Evolutionary conservation across 805 yeast genomes (phyloP).

Genomic region (Saccharomycopsis fibuligera): DNA sequence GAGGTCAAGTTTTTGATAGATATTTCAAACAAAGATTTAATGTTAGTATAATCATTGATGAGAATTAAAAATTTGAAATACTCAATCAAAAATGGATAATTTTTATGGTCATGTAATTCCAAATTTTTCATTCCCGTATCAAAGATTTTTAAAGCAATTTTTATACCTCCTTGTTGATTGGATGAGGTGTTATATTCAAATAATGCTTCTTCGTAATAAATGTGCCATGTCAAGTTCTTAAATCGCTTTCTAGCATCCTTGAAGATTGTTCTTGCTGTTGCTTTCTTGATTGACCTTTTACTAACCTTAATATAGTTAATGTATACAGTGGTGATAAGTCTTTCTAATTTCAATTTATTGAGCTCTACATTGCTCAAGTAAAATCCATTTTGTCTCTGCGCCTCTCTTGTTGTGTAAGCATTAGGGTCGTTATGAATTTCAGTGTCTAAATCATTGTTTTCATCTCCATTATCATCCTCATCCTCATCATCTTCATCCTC

Average conservation of each 20-base stretch:
- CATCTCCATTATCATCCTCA: not conserved
- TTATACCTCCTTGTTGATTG: constrained; percentile 39
- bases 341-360: constrained; percentile 22
- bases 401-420: constrained; percentile 21
- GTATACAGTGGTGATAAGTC: constrained; percentile 51
- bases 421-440: constrained; percentile 19
- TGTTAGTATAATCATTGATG: constrained; percentile 60
- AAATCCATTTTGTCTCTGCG: constrained; percentile 1
- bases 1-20: constrained; percentile 46
- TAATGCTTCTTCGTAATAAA: constrained; percentile 75
- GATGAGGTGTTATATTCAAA: constrained; percentile 61
- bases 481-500: constrained; percentile 10
- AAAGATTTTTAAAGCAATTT: constrained; percentile 68
- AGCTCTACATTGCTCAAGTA: constrained; percentile 13
- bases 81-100: constrained; percentile 56
- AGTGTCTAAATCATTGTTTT: constrained; percentile 10
- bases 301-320: constrained; percentile 64
- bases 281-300: constrained; percentile 43
- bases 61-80: constrained; percentile 69
- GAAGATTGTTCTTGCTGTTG: constrained; percentile 40
- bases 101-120: constrained; percentile 33
- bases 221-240: constrained; percentile 62
- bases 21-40: constrained; percentile 77
- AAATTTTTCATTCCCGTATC: constrained; percentile 62
- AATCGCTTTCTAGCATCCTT: constrained; percentile 70